phyloP scores from a whole-genome alignment of 1,284 basidiomycete genomes.

The Ustilago shanxiensis region DNA sequence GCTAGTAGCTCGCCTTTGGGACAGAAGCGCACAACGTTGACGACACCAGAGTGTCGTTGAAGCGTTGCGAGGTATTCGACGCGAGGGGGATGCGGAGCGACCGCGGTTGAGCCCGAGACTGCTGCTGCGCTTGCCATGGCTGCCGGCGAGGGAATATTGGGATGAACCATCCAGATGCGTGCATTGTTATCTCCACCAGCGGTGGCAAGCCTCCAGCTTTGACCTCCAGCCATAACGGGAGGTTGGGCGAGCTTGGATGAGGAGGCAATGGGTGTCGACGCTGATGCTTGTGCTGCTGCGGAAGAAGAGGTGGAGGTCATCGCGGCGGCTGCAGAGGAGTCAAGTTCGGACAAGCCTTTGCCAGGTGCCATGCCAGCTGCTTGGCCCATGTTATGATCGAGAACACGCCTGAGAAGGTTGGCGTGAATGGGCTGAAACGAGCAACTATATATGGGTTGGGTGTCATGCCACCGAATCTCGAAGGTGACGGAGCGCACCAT shows the following conservation, averaged over 20 bases:
- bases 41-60: slow-evolving; percentile 89
- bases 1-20: slow-evolving; percentile 73
- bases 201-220: slow-evolving; percentile 88
- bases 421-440: slow-evolving; percentile 65
- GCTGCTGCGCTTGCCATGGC: slow-evolving; percentile 74
- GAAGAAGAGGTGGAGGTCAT: slow-evolving; percentile 10
- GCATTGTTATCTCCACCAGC: slow-evolving; percentile 98
- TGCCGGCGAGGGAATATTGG: slow-evolving; percentile 69
- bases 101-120: slow-evolving; percentile 75
- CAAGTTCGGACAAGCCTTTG: slow-evolving; percentile 49
- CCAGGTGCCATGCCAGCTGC: slow-evolving; percentile 65
- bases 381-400: slow-evolving; percentile 67
- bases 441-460: slow-evolving; percentile 68
- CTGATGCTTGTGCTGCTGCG: slow-evolving; percentile 11
- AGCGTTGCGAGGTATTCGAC: slow-evolving; percentile 96
- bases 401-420: slow-evolving; percentile 59
- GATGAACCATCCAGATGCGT: slow-evolving; percentile 72
- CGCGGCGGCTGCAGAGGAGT: slow-evolving; percentile 22
- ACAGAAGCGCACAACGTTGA: slow-evolving; percentile 96
- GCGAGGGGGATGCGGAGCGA: slow-evolving; percentile 75
- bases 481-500: slow-evolving; percentile 69
- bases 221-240: slow-evolving; percentile 69
- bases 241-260: slow-evolving; percentile 47
- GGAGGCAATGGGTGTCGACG: slow-evolving; percentile 27
- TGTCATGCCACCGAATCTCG: slow-evolving; percentile 70